Base-by-base conservation (phyloP, 2,329 filamentous ascomycete species). In the Aspergillus piperis region DNA sequence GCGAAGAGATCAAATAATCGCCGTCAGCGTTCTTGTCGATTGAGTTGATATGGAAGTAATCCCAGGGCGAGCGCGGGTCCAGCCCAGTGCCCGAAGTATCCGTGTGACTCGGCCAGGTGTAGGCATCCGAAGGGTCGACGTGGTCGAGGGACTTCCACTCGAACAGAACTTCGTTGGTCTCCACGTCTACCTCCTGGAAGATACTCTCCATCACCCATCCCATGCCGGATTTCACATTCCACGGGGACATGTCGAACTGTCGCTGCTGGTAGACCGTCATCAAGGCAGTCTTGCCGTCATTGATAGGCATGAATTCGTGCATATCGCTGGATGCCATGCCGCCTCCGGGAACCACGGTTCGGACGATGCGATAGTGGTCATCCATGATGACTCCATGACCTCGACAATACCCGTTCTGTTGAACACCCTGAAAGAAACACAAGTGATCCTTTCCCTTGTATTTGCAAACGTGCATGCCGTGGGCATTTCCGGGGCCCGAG, bases 311-410 rank as follows among this genome's bases (percentile, higher is more conserved):
- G 66, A 83, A 83, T 61, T 84, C 82, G 66, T 84, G 82, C 80
- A 83, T 82, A 66, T 84, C 82, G 66, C 75, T 78, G 23, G 77
- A 77, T 6, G 74, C 71, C 70, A 76, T 76, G 39, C 74, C 74
- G 21, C 74, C 76, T 2, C 73, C 73, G 0, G 77, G 70, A 48
- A 75, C 71, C 23, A 84, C 76, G 3, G 79, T 82, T 65, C 78
- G 77, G 48, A 83, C 81, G 44, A 81, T 77, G 42, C 78, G 74
- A 65, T 84, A 83, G 48, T 75, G 73, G 56, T 77, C 76, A 65
- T 84, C 78, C 79, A 84, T 78, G 59, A 84, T 84, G 21, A 83
- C 73, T 42, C 81, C 81, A 73, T 83, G 81, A 5, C 82, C 82
- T 44, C 80, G 75, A 27, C 80, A 81, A 60, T 82, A 84, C 27